These are phyloP conservation scores for Penstemon eatonii DNA, from an alignment of 257 asterid genomes.

Conservation along the genomic window DNA sequence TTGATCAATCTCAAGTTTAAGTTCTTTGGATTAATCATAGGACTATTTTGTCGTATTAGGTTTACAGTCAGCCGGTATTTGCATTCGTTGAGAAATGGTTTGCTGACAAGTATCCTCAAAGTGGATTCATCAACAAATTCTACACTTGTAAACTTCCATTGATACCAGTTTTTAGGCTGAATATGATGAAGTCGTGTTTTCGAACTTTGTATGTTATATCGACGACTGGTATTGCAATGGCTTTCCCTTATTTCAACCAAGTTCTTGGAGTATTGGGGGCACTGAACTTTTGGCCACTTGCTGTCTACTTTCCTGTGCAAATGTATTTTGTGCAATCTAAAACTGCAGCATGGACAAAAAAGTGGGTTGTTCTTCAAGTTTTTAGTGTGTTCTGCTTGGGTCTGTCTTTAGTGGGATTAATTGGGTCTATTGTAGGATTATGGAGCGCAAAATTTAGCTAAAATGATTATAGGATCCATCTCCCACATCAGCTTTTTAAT, in stretches of 20 bases:
- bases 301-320: conserved; percentile 68
- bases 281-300: conserved; percentile 69
- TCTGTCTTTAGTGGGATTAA: conserved; percentile 49
- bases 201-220: conserved; percentile 56
- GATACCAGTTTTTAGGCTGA: conserved; percentile 39
- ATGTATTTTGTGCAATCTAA: conserved; percentile 65
- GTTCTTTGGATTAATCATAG: not conserved
- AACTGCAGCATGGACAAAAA: conserved; percentile 49
- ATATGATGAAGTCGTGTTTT: conserved; percentile 44
- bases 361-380: conserved; percentile 42
- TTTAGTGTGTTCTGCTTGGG: conserved; percentile 45
- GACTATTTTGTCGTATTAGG: conserved; percentile 18
- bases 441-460: conserved; percentile 48
- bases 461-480: not conserved
- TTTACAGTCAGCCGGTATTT: conserved; percentile 64
- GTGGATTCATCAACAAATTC: conserved; percentile 31
- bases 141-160: conserved; percentile 24
- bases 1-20: no score
- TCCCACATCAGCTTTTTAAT: no score
- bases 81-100: conserved; percentile 56
- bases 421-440: conserved; percentile 67
- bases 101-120: conserved; percentile 37
- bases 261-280: conserved; percentile 74
- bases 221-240: conserved; percentile 54
- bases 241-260: conserved; percentile 78